A percentile compares a stretch with the other conserved stretches of the same genome.
Evolutionary conservation across 2,329 filamentous ascomycete species (phyloP).

Genomic region (Diaporthe citriasiana): DNA sequence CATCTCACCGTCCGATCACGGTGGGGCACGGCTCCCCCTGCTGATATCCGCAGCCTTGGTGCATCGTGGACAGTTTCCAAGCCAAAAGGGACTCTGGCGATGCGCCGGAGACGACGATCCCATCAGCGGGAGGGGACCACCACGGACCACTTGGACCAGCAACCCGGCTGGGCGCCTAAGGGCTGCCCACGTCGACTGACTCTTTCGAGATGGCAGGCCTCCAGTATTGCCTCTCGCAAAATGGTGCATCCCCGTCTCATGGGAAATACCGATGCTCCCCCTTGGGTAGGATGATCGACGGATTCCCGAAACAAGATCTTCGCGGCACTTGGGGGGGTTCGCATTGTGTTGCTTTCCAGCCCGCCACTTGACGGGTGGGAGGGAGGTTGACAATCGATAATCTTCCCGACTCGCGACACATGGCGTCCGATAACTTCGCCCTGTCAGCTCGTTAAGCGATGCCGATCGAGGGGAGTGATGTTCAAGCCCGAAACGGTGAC

Average conservation of each 20-base stretch:
- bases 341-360: neutral
- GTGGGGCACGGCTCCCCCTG: neutral
- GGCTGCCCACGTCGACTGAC: neutral
- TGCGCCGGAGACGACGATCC: neutral
- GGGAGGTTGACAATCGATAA: neutral
- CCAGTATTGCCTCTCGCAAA: neutral
- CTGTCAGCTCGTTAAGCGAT: conserved; percentile 3
- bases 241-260: neutral
- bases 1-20: neutral
- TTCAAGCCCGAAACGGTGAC: conserved; percentile 21
- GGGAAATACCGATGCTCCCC: neutral
- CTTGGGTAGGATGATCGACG: conserved; percentile 23
- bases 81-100: neutral
- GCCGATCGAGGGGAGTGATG: neutral
- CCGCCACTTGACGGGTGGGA: neutral
- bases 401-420: conserved; percentile 2
- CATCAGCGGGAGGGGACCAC: no score
- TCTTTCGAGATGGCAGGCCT: neutral
- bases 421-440: neutral
- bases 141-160: conserved; percentile 5
- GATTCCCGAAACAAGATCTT: conserved; percentile 22
- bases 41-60: conserved; percentile 10
- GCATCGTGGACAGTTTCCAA: neutral
- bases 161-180: conserved; percentile 7
- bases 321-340: neutral